These are phyloP conservation scores for Leccinum fuscescens DNA, from an alignment of 1,284 basidiomycete species.

Conservation along the genomic window DNA sequence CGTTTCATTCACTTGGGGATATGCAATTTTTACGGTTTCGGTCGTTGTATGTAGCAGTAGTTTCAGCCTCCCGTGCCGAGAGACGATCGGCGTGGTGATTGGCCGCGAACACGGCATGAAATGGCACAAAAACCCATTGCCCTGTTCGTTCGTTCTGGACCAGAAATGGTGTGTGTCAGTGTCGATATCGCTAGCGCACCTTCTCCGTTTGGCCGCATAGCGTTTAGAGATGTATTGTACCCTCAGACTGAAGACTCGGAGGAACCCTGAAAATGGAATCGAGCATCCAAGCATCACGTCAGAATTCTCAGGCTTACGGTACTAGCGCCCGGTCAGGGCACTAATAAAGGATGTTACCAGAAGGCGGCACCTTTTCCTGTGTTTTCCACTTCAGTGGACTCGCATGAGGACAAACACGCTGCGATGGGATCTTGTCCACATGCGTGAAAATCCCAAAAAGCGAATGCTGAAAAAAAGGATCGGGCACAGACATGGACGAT, in stretches of 20 bases:
- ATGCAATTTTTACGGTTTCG: not conserved
- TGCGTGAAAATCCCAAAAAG: constrained; percentile 4
- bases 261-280: constrained; percentile 9
- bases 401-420: constrained; percentile 5
- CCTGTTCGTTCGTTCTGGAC: constrained; percentile 4
- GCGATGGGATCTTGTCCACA: constrained; percentile 8
- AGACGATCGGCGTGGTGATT: not conserved
- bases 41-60: not conserved
- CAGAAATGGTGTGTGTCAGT: constrained; percentile 9
- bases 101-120: not conserved
- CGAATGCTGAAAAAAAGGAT: constrained; percentile 3
- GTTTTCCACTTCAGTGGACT: constrained; percentile 3
- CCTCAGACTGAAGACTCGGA: not conserved
- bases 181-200: not conserved
- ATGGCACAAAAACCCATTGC: constrained; percentile 9
- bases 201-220: constrained; percentile 12
- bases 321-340: not conserved
- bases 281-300: not conserved
- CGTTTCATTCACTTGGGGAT: not conserved
- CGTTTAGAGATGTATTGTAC: constrained; percentile 5
- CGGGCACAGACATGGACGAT: constrained; percentile 10
- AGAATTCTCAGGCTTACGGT: not conserved
- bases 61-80: not conserved
- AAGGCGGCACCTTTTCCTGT: not conserved
- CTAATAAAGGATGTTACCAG: not conserved